Conservation (phyloP, 2,329 filamentous ascomycete genomes). For the Clonostachys solani region DNA sequence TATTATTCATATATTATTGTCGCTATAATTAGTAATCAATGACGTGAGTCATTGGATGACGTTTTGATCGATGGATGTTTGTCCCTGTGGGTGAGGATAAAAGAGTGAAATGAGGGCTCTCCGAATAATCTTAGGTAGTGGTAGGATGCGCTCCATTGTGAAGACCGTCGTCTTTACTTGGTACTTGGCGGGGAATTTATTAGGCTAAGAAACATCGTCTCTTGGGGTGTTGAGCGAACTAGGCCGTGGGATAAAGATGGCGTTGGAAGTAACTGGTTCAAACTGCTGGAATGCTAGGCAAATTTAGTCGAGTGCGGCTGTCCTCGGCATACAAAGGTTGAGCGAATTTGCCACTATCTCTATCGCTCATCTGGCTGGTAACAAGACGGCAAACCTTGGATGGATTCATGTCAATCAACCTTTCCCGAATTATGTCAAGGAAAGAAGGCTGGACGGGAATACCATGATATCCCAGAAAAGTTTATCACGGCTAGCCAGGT, state of each 20-base stretch:
- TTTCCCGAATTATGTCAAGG: no score
- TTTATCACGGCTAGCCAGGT: no score
- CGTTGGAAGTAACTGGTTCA: background rate
- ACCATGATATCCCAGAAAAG: no score
- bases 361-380: no score
- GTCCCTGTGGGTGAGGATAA: slow-evolving; percentile 2
- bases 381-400: no score
- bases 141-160: slow-evolving; percentile 11
- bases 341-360: no score
- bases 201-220: background rate
- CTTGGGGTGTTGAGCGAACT: background rate
- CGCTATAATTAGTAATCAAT: no score
- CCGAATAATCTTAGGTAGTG: slow-evolving; percentile 10
- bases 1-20: no score
- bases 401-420: no score
- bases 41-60: background rate
- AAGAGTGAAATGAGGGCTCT: slow-evolving; percentile 6
- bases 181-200: slow-evolving; percentile 1
- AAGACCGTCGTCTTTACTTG: slow-evolving; percentile 1
- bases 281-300: slow-evolving; percentile 4
- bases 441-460: no score
- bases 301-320: slow-evolving; percentile 1
- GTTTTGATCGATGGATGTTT: background rate
- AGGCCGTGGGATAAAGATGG: slow-evolving; percentile 1
- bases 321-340: no score